Base-by-base conservation (phyloP, 306 rosid species). In the Sesbania bispinosa region DNA sequence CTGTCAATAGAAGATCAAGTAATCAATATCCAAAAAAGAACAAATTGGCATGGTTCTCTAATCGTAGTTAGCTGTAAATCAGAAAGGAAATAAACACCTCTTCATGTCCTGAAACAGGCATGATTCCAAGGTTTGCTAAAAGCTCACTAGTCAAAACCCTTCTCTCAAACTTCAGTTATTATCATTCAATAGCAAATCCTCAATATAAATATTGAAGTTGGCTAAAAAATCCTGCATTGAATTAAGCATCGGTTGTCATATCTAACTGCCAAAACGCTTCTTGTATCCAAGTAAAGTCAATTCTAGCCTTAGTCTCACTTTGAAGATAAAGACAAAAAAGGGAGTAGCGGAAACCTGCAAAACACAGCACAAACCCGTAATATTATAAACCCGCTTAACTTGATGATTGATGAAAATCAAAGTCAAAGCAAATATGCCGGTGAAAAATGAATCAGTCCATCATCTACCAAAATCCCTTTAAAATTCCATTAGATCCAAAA, bases 1-100 rank as follows among this genome's bases (percentile, higher is more conserved):
- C 99, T 94, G 97, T 85, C 87, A 89, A 87, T 77, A 87, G 69
- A 91, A 86, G 81, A 86, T 86, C 80, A 86, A 80, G 86, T 60
- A 74, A 91, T 84, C 90, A 92, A 83, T 83, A 87, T 67, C 84
- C 77, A 67, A 66, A 76, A 70, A 36, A 71, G 80, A 79, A 79
- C 81, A 82, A 85, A 79, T 75, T 62, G 32, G 53, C 48, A 79
- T 62, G 71, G 53, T 62, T 69, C 81, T 73, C 81, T 69, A 82
- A 80, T 87, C 87, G 81, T 77, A 85, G 84, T 73, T 80, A 79
- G 83, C 86, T 70, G 89, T 75, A 71, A 76, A 57, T 85, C 81
- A 69, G 85, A 81, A 81, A 74, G 76, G 80, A 87, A 86, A 80
- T 75, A 82, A 83, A 83, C 88, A 90, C 97, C 98, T 92, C 98